phyloP scores from a whole-genome alignment of 106 monocot species.

The Dactylorhiza incarnata region DNA sequence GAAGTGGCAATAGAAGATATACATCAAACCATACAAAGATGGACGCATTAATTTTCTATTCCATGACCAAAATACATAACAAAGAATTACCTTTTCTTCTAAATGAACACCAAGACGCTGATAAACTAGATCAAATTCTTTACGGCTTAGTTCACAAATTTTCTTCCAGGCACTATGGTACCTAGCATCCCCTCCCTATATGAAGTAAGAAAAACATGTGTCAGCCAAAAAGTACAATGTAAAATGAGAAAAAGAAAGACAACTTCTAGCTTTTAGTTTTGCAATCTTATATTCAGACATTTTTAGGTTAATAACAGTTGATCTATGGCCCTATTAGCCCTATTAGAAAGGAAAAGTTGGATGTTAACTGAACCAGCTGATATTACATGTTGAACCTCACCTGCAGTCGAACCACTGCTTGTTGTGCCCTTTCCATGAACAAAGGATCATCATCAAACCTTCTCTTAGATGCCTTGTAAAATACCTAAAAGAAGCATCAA shows the following conservation, averaged over 20 bases:
- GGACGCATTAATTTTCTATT: not conserved
- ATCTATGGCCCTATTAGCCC: not conserved
- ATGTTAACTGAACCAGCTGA: not conserved
- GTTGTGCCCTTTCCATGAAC: constrained; percentile 41
- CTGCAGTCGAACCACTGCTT: constrained; percentile 41
- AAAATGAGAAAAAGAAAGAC: not conserved
- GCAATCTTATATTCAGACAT: not conserved
- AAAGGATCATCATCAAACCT: constrained; percentile 41
- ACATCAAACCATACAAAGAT: not conserved
- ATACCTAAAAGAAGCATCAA: constrained; percentile 21
- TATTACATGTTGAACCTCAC: constrained; percentile 9
- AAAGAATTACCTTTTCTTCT: constrained; percentile 45
- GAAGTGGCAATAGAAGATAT: not conserved
- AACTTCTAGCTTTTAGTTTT: not conserved
- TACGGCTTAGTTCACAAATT: constrained; percentile 66
- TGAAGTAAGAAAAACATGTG: constrained; percentile 2
- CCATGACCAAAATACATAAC: not conserved
- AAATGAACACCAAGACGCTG: constrained; percentile 43
- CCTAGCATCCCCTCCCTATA: constrained; percentile 34
- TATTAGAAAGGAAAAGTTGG: not conserved
- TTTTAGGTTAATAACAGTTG: not conserved
- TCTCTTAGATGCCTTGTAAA: constrained; percentile 45
- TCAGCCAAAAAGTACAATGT: not conserved
- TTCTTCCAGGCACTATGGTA: constrained; percentile 53
- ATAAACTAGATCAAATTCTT: constrained; percentile 49